phyloP scores from a whole-genome alignment of 2,329 filamentous ascomycete genomes.

The Sclerotinia borealis region DNA sequence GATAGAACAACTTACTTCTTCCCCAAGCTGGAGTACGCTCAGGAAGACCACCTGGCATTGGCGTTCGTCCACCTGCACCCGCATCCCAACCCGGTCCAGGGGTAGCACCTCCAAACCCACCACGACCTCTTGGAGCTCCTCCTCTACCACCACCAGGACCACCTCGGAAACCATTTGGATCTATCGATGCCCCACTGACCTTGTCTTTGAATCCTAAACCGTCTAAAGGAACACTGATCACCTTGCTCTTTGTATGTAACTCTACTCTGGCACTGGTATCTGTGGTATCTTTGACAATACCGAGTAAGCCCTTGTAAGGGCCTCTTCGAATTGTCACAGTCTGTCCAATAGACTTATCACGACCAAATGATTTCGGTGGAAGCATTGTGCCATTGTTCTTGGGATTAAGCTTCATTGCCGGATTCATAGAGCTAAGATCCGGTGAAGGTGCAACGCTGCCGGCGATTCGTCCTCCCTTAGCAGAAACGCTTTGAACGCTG shows the following conservation, averaged over 20 bases:
- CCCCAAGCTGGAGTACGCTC: constrained; percentile 76
- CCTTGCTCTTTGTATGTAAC: constrained; percentile 90
- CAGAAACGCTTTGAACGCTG: constrained; percentile 86
- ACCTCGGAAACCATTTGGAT: constrained; percentile 44
- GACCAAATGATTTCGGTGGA: constrained; percentile 68
- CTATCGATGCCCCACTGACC: constrained; percentile 70
- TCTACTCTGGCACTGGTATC: constrained; percentile 83
- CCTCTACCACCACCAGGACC: constrained; percentile 38
- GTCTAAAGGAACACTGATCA: constrained; percentile 75
- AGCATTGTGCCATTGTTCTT: constrained; percentile 47
- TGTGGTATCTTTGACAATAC: constrained; percentile 92
- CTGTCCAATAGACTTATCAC: constrained; percentile 82
- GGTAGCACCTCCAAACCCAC: constrained; percentile 42
- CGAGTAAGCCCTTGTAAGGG: constrained; percentile 84
- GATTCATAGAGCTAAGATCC: constrained; percentile 88
- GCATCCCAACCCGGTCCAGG: constrained; percentile 48
- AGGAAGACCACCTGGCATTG: constrained; percentile 50
- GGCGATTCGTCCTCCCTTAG: constrained; percentile 78
- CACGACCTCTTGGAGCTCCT: constrained; percentile 32
- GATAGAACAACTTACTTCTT: constrained; percentile 48
- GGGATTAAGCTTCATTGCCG: constrained; percentile 69
- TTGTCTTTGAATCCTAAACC: constrained; percentile 82
- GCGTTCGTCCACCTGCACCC: constrained; percentile 56
- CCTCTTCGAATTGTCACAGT: constrained; percentile 85
- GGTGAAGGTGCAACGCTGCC: constrained; percentile 51